Conservation (phyloP, 352 stramenopile species). For the Phytophthora sp. region DNA sequence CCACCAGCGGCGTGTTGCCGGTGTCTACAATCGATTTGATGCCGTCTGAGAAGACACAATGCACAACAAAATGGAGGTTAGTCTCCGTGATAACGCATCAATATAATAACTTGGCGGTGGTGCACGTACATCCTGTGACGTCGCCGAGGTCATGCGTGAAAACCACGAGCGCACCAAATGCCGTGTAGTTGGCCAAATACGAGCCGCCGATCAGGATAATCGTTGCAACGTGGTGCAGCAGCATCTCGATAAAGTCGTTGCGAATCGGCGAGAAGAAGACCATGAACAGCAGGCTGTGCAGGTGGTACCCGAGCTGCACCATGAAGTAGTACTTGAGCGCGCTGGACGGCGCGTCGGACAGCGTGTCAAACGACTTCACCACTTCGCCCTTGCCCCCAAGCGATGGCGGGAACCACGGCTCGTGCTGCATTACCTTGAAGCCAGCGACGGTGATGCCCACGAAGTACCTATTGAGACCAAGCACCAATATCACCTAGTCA, state of each 20-base stretch:
- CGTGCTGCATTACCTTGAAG: slow-evolving; percentile 47
- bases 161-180: slow-evolving; percentile 48
- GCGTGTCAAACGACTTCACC: slow-evolving; percentile 33
- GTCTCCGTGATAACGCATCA: not conserved
- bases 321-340: slow-evolving; percentile 55
- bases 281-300: slow-evolving; percentile 63
- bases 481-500: too few relatives aligned
- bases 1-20: slow-evolving; percentile 34
- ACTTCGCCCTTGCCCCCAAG: slow-evolving; percentile 46
- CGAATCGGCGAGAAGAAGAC: slow-evolving; percentile 58
- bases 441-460: slow-evolving; percentile 47
- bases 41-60: slow-evolving; percentile 37
- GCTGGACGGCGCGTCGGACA: slow-evolving; percentile 39
- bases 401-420: slow-evolving; percentile 48
- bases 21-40: slow-evolving; percentile 76
- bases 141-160: slow-evolving; percentile 65
- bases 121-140: slow-evolving; percentile 52
- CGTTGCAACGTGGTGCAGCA: slow-evolving; percentile 59
- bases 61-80: slow-evolving; percentile 10
- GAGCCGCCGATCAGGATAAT: slow-evolving; percentile 59
- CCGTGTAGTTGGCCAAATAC: slow-evolving; percentile 55
- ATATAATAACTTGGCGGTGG: not conserved
- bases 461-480: slow-evolving; percentile 51
- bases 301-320: slow-evolving; percentile 64
- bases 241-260: slow-evolving; percentile 69